A percentile compares a stretch with the other conserved stretches of the same genome.
Conservation (phyloP, 192 early-diverging fungal species). For the Paraglomus occultum region DNA sequence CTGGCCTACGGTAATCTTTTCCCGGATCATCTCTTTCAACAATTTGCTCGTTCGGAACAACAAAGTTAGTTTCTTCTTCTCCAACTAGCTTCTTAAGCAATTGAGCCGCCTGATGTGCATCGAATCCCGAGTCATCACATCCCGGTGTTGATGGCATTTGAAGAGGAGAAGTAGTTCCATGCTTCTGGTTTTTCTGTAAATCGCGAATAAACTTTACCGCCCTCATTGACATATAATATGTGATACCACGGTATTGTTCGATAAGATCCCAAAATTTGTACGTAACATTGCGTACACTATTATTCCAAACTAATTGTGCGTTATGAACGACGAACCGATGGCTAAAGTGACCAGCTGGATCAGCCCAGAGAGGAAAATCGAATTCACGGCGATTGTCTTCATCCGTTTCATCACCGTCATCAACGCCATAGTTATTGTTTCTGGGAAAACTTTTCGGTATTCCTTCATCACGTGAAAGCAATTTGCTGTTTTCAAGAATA, state of each 20-base stretch:
- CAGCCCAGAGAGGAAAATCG: constrained; percentile 35
- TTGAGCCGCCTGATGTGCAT: constrained; percentile 37
- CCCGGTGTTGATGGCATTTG: constrained; percentile 12
- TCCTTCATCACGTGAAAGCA: neutral
- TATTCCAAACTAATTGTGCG: constrained; percentile 82
- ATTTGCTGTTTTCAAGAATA: neutral
- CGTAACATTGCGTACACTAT: constrained; percentile 75
- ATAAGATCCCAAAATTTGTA: constrained; percentile 75
- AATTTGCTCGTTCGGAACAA: constrained; percentile 35
- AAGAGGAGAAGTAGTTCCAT: neutral
- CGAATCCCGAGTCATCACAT: constrained; percentile 31
- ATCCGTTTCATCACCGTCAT: neutral
- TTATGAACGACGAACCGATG: constrained; percentile 84
- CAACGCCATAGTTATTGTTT: neutral
- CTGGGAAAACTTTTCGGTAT: neutral
- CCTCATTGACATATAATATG: constrained; percentile 83
- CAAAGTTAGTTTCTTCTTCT: constrained; percentile 44
- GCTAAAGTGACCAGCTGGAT: constrained; percentile 53
- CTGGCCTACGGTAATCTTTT: constrained; percentile 32
- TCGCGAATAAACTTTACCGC: constrained; percentile 77
- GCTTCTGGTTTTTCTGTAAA: constrained; percentile 40
- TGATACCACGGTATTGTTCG: constrained; percentile 62
- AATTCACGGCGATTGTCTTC: neutral
- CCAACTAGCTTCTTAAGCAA: constrained; percentile 47
- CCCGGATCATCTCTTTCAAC: constrained; percentile 19